Evolutionary conservation across 2,329 filamentous ascomycete species (phyloP).

Genomic region (Calonectria hawksworthii): DNA sequence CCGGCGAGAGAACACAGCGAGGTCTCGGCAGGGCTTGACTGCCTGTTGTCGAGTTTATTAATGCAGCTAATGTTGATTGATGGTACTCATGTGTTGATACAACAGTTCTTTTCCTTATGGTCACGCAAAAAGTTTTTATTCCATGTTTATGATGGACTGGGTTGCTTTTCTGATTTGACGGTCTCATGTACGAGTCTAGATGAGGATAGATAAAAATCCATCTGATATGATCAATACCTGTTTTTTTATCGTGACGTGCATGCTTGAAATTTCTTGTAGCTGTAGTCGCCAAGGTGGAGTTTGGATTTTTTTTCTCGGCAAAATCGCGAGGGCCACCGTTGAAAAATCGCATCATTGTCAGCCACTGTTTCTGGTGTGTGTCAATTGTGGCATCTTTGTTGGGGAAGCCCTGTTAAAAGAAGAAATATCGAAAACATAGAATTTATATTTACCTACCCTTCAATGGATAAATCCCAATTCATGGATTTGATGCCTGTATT

Average conservation of each 20-base stretch:
- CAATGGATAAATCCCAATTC: background rate
- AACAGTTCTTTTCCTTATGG: conserved; percentile 17
- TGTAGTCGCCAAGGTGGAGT: background rate
- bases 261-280: background rate
- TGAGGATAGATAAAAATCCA: conserved; percentile 44
- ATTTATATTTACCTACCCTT: too few species aligned
- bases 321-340: background rate
- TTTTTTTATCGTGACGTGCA: background rate
- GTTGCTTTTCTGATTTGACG: conserved; percentile 29
- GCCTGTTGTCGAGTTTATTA: conserved; percentile 32
- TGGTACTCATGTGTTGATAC: conserved; percentile 35
- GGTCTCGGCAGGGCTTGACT: conserved; percentile 36
- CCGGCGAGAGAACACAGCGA: conserved; percentile 3
- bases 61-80: conserved; percentile 44
- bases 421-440: background rate
- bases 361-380: background rate
- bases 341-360: background rate
- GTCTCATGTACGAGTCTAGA: conserved; percentile 38
- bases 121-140: conserved; percentile 32
- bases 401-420: background rate
- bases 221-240: conserved; percentile 12
- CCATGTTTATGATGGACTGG: conserved; percentile 36
- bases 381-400: background rate
- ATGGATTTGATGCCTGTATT: background rate
- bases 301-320: background rate